Evolutionary conservation across 768 basidiomycete genomes (phyloP).

Genomic region (Austroboletus festivus): DNA sequence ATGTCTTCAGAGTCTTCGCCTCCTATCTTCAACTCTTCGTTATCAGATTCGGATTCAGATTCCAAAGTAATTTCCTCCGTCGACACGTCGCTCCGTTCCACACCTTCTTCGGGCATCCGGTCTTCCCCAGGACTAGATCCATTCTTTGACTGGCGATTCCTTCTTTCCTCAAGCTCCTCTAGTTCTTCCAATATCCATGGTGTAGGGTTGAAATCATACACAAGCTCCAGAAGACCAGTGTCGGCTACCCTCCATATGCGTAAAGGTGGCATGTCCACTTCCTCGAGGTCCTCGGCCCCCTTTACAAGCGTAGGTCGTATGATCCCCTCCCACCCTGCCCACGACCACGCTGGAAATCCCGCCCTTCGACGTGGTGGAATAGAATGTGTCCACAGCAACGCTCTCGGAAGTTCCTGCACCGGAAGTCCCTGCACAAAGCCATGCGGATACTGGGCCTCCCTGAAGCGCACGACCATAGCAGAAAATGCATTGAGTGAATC

Average conservation of each 20-base stretch:
- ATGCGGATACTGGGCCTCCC: neutral
- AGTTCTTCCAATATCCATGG: neutral
- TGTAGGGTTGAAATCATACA: conserved; percentile 8
- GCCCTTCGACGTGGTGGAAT: neutral
- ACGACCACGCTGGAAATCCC: conserved; percentile 10
- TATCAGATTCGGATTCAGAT: too few relatives aligned
- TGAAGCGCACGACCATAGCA: conserved; percentile 8
- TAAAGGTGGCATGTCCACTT: conserved; percentile 2
- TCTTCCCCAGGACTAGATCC: neutral
- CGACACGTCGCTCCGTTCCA: too few relatives aligned
- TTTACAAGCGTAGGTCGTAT: neutral
- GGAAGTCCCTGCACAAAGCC: conserved; percentile 18
- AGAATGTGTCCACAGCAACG: conserved; percentile 9
- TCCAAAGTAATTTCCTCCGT: too few relatives aligned
- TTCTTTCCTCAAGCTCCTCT: neutral
- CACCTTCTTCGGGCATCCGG: too few relatives aligned
- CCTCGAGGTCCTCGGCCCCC: neutral
- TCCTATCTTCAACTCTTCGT: too few relatives aligned
- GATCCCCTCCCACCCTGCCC: conserved; percentile 10
- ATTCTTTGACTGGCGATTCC: neutral
- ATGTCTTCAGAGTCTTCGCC: neutral
- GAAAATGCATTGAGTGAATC: conserved; percentile 17
- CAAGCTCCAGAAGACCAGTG: neutral
- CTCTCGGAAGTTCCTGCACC: conserved; percentile 8
- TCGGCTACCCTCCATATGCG: conserved; percentile 9